Percentiles rank a stretch among this genome's conserved stretches.
Conservation (phyloP, 345 rosid genomes). For the Ceriops tagal region DNA sequence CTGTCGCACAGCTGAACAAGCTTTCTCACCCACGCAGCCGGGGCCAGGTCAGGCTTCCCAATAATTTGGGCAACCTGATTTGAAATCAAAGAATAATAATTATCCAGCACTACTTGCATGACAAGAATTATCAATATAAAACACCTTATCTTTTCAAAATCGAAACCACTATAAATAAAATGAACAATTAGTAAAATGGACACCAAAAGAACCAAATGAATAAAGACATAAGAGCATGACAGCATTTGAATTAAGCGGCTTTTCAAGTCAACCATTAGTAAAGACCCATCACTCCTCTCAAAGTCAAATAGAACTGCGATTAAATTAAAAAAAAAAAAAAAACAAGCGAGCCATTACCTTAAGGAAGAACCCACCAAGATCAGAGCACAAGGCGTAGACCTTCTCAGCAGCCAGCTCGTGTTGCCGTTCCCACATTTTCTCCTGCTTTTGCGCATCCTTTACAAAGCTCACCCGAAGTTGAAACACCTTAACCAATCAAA, state of each 20-base stretch:
- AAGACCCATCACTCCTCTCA: background rate
- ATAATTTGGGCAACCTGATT: slow-evolving; percentile 75
- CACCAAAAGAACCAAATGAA: no score
- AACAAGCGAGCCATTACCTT: slow-evolving; percentile 49
- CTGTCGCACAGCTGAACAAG: slow-evolving; percentile 80
- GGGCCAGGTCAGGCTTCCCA: slow-evolving; percentile 92
- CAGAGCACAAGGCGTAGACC: slow-evolving; percentile 72
- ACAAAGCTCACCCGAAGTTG: slow-evolving; percentile 76
- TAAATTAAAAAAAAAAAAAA: background rate
- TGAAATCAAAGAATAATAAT: slow-evolving; percentile 10
- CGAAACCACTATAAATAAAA: no score
- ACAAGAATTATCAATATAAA: background rate
- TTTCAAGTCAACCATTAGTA: background rate
- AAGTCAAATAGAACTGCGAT: background rate
- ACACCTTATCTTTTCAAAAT: no score
- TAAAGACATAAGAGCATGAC: no score
- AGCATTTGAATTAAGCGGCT: background rate
- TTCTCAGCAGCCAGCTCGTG: slow-evolving; percentile 89
- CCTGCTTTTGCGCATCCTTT: slow-evolving; percentile 66
- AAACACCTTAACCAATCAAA: slow-evolving; percentile 40
- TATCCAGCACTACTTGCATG: no score
- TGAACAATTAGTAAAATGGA: no score
- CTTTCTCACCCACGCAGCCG: slow-evolving; percentile 90
- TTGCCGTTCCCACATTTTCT: slow-evolving; percentile 85
- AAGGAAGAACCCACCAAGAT: slow-evolving; percentile 95